Evolutionary conservation across 495 filamentous ascomycete species (phyloP), one percentile per base, ranked within the genome.

Genomic region (Neurospora pannonica): DNA sequence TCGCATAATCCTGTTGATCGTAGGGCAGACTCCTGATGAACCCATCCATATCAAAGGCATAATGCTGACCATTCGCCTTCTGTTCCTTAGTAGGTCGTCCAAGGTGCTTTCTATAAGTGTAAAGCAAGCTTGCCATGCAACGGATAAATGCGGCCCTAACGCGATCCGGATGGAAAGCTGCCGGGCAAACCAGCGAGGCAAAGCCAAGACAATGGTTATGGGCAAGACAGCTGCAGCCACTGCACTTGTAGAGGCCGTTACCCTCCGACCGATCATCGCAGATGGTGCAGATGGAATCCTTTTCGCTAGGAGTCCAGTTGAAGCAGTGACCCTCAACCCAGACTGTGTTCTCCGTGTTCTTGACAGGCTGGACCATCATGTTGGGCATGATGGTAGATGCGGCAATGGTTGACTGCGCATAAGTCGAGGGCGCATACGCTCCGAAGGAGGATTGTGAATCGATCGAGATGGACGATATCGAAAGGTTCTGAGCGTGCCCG

Each of bases 311-410:
- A 70, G 88, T 87, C 84, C 90, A 92, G 76, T 92, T 89, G 80
- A 99, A 88, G 81, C 92, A 97, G 85, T 99, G 96, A 0, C 96
- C 96, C 82, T 99, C 96, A 4, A 94, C 90, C 96, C 95, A 98
- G 74, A 91, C 90, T 5, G 89, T 94, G 39, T 90, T 95, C 43
- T 97, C 94, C 4, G 92, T 93, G 78, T 97, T 97, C 42, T 88
- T 86, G 9, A 97, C 92, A 3, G 93, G 94, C 79, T 97, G 94
- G 75, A 93, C 85, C 70, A 93, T 85, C 83, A 97, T 89, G 79
- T 94, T 93, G 15, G 96, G 95, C 89, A 99, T 97, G 78, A 99
- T 91, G 0, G 96, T 99, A 17, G 94, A 97, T n/a, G 96, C 96
- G 38, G 96, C 96, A n/a, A 98, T 87, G 11, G 96, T 99, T 19